Conservation (phyloP, 352 stramenopile genomes). For the Phytopythium montanum region DNA sequence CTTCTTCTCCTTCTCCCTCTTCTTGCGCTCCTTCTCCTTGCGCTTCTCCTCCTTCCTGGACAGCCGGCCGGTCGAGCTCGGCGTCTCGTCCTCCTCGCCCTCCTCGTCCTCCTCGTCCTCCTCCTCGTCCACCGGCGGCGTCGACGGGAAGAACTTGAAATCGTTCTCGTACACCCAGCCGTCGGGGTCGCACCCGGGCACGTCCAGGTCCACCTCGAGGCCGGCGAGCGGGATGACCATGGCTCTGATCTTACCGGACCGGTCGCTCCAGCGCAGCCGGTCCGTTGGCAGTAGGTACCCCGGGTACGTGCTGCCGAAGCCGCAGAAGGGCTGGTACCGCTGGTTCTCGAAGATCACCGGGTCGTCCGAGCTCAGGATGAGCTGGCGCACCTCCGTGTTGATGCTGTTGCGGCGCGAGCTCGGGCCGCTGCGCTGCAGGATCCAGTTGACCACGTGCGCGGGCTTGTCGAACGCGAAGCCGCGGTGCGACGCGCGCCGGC, state of each 20-base stretch:
- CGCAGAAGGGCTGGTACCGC: slow-evolving; percentile 82
- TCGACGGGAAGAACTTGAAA: slow-evolving; percentile 76
- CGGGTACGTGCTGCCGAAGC: slow-evolving; percentile 79
- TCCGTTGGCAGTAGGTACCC: slow-evolving; percentile 79
- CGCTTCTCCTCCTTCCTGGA: slow-evolving; percentile 2
- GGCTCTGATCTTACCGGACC: slow-evolving; percentile 67
- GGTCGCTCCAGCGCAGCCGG: slow-evolving; percentile 80
- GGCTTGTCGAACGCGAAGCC: slow-evolving; percentile 84
- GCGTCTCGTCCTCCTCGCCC: neutral
- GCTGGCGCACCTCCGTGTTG: slow-evolving; percentile 57
- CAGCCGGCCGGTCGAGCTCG: neutral
- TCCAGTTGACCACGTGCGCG: slow-evolving; percentile 74
- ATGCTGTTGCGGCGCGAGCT: slow-evolving; percentile 48
- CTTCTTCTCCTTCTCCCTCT: slow-evolving; percentile 15
- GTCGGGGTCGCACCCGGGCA: slow-evolving; percentile 60
- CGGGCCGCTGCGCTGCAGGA: slow-evolving; percentile 29
- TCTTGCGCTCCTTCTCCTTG: slow-evolving; percentile 2
- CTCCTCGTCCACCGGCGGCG: slow-evolving; percentile 23
- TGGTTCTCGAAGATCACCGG: slow-evolving; percentile 86
- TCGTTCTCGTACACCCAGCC: slow-evolving; percentile 86
- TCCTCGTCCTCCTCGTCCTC: slow-evolving; percentile 21
- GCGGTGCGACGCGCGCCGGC: slow-evolving; percentile 36
- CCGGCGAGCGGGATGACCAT: slow-evolving; percentile 67
- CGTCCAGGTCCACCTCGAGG: slow-evolving; percentile 60
- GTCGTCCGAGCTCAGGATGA: slow-evolving; percentile 67